phyloP scores from a whole-genome alignment of 2,329 filamentous ascomycete genomes.

The Colletotrichum eleusines region DNA sequence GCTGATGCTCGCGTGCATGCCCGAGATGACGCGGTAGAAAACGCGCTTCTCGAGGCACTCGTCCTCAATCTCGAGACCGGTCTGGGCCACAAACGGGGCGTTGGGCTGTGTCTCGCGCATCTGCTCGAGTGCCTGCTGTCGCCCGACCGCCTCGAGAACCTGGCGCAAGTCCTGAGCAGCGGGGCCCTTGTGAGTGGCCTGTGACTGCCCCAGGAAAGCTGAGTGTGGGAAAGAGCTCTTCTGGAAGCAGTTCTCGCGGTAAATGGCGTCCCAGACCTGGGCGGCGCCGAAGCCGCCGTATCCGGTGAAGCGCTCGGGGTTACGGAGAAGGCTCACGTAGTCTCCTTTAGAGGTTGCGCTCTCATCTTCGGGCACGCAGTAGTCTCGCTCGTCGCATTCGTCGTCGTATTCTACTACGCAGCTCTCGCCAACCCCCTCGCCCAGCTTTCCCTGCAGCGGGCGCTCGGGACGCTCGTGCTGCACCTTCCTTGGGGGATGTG shows the following conservation, averaged over 20 bases:
- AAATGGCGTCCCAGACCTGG: constrained; percentile 97
- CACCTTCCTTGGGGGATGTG: constrained; percentile 82
- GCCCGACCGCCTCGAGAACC: constrained; percentile 69
- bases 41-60: constrained; percentile 99
- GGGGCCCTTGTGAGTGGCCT: constrained; percentile 58
- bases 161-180: constrained; percentile 72
- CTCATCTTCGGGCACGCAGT: constrained; percentile 96
- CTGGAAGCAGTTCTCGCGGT: constrained; percentile 96
- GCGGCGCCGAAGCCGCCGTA: constrained; percentile 87
- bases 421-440: constrained; percentile 90
- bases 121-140: constrained; percentile 72
- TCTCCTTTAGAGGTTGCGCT: constrained; percentile 88
- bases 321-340: constrained; percentile 93
- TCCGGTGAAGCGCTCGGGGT: constrained; percentile 95
- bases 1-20: constrained; percentile 98
- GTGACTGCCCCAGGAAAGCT: constrained; percentile 63
- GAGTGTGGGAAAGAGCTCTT: constrained; percentile 72
- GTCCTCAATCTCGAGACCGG: constrained; percentile 82
- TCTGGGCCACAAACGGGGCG: constrained; percentile 70
- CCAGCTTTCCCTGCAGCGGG: constrained; percentile 85
- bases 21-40: constrained; percentile 93
- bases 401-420: constrained; percentile 98
- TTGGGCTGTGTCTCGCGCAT: constrained; percentile 67
- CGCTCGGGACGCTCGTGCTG: constrained; percentile 76
- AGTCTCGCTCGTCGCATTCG: constrained; percentile 96